Evolutionary conservation across 768 basidiomycete species (phyloP), one percentile per base, ranked within the genome.

Genomic region (Tylopilus cervinicoccineus): DNA sequence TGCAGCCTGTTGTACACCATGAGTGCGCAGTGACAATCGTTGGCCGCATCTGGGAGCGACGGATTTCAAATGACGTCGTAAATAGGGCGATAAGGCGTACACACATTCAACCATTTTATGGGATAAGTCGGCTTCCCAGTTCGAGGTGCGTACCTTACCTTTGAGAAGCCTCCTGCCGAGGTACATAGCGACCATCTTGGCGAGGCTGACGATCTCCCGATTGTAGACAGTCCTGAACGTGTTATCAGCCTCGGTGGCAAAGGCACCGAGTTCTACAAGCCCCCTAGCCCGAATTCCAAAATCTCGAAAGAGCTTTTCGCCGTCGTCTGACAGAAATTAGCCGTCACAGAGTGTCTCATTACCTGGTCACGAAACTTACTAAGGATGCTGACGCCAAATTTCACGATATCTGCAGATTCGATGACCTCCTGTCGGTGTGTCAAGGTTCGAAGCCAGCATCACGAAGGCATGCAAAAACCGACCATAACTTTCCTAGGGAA

Each of bases 311-410:
- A 79, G 70, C 51, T 79, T 79, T 53, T 67, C 57, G 5, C 76
- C 77, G 24, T 79, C 77, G 26, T 74, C 77, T 78, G 17, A 32
- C 6, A 16, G 22, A 11, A 11, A n/a, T 6, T 2, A 2, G 24
- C 6, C 1, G 29, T 53, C 39, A 50, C 23, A 4, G 24, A 12
- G 13, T 5, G 1, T 47, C 11, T 38, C 22, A 0, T 14, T 11
- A n/a, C 0, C 17, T 14, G 10, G 8, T 3, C 13, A 28, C 17
- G 28, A 57, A 23, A 66, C 74, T 46, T 43, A 77, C 77, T 71
- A 24, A 68, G 61, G 43, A 78, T 78, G 47, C 78, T 77, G 7
- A 69, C 75, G 16, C 79, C 79, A 4, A 70, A 61, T 54, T 80
- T 79, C 31, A 70, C 43, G 12, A 74, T 61, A 11, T 60, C 50